Percentiles rank a stretch among this genome's conserved stretches.
phyloP scores from a whole-genome alignment of 2,329 filamentous ascomycete genomes.

The Aspergillus proliferans region DNA sequence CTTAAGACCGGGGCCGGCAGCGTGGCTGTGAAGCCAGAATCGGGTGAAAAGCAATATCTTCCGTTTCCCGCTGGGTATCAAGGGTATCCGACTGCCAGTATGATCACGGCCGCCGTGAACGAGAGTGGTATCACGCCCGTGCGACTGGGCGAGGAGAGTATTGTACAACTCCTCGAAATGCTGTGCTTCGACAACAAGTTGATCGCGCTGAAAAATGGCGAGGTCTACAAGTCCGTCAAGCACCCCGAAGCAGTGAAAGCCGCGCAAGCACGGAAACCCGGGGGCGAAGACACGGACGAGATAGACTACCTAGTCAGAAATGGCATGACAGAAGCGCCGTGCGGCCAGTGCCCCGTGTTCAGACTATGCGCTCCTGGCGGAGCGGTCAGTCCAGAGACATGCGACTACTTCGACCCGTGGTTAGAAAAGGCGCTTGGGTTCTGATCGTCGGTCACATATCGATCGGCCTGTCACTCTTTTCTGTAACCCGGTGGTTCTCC shows the following conservation, averaged over 20 bases:
- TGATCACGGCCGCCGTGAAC: conserved; percentile 70
- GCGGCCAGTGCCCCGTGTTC: conserved; percentile 87
- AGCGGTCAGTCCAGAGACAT: conserved; percentile 81
- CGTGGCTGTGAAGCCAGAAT: conserved; percentile 23
- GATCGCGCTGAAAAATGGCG: conserved; percentile 51
- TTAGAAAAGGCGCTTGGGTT: conserved; percentile 44
- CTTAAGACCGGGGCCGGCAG: conserved; percentile 31
- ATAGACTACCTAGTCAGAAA: conserved; percentile 52
- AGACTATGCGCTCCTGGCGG: conserved; percentile 87
- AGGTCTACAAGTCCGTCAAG: conserved; percentile 44
- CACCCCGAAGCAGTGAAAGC: conserved; percentile 33
- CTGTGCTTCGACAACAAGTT: conserved; percentile 82
- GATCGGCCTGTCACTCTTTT: too few species aligned
- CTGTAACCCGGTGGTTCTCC: too few species aligned
- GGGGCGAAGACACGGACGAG: conserved; percentile 22
- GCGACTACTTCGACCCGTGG: conserved; percentile 89
- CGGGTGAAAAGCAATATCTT: conserved; percentile 32
- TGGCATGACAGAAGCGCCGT: conserved; percentile 81
- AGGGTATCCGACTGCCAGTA: conserved; percentile 71
- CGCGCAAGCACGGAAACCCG: conserved; percentile 26
- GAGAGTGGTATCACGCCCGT: conserved; percentile 64
- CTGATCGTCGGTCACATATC: conserved; percentile 10
- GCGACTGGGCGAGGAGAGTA: conserved; percentile 63
- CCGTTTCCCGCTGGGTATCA: conserved; percentile 61
- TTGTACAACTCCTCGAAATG: conserved; percentile 80